Conservation (phyloP, 2,329 filamentous ascomycete species). For the Zelopaecilomyces penicillatus region DNA sequence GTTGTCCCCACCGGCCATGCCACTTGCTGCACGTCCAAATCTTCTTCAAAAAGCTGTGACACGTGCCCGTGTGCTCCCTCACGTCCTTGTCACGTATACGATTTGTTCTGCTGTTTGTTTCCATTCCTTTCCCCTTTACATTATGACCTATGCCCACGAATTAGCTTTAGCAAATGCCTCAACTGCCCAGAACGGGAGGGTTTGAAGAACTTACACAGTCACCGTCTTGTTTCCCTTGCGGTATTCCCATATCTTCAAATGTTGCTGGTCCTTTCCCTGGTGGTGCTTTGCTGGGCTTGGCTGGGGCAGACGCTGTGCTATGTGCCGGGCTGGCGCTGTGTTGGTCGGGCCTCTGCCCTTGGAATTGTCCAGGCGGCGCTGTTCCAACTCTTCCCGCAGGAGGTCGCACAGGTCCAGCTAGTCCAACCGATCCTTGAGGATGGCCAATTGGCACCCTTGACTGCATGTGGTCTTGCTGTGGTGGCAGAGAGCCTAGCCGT, state of each 20-base stretch:
- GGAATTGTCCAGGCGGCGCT: conserved; percentile 25
- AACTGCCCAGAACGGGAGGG: too few species aligned
- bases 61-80: too few species aligned
- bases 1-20: too few species aligned
- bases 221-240: conserved; percentile 69
- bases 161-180: too few species aligned
- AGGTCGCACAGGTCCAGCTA: conserved; percentile 12
- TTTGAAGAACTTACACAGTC: conserved; percentile 68
- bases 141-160: too few species aligned
- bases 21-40: too few species aligned
- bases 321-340: conserved; percentile 19
- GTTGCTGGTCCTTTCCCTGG: conserved; percentile 74
- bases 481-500: conserved; percentile 24
- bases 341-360: conserved; percentile 7
- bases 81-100: too few species aligned
- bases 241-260: conserved; percentile 97
- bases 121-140: too few species aligned
- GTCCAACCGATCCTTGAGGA: conserved; percentile 8
- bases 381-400: conserved; percentile 27
- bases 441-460: conserved; percentile 13
- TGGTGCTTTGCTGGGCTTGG: conserved; percentile 31
- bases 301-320: conserved; percentile 21
- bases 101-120: too few species aligned
- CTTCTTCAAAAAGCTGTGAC: too few species aligned
- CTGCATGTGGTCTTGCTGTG: conserved; percentile 12